Base-by-base conservation (phyloP, 805 yeast species). In the Candida adriatica region DNA sequence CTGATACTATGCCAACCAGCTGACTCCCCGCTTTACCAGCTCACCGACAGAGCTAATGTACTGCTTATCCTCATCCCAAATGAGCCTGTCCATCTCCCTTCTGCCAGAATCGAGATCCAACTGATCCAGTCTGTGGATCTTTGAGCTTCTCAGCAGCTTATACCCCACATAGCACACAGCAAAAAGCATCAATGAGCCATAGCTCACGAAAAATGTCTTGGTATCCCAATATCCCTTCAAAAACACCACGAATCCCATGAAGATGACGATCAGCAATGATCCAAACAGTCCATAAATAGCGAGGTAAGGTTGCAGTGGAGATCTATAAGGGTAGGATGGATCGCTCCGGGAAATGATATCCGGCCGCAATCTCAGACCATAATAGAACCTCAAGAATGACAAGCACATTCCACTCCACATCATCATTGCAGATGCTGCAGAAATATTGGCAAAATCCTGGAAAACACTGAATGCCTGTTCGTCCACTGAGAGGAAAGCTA, bases 41-140 rank as follows among this genome's bases (percentile, higher is more conserved):
- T 58, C 62, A 14, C 50, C 51, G 17, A 51, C 41, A 13, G 59
- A 51, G 17, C 56, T 51, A 5, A 48, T 43, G 31, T 61, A 61
- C 20, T 55, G 60, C 25, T 57, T 62, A 31, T 82, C 84, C 36
- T 84, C 92, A 43, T 79, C 85, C 94, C 94, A 84, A 15, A 77
- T 73, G 41, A 72, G 72, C 29, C 86, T 62, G 55, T 86, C 95
- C 58, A 79, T 74, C 51, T 85, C 95, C 30, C 92, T 66, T 46
- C 95, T 63, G 3, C 95, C 95, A 0, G 85, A 70, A 53, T 86
- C 95, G 51, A 81, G 68, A 53, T 86, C 94, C 38, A 85, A 52
- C 27, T 82, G 79, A 43, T 81, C 88, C 27, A 83, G 58, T 30
- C 83, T 68, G 31, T 75, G 82, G 8, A 79, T 60, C 41, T 74